Percentiles rank a stretch among this genome's conserved stretches.
Evolutionary conservation across 2,329 filamentous ascomycete species (phyloP).

Genomic region (Corynespora cassiicola): DNA sequence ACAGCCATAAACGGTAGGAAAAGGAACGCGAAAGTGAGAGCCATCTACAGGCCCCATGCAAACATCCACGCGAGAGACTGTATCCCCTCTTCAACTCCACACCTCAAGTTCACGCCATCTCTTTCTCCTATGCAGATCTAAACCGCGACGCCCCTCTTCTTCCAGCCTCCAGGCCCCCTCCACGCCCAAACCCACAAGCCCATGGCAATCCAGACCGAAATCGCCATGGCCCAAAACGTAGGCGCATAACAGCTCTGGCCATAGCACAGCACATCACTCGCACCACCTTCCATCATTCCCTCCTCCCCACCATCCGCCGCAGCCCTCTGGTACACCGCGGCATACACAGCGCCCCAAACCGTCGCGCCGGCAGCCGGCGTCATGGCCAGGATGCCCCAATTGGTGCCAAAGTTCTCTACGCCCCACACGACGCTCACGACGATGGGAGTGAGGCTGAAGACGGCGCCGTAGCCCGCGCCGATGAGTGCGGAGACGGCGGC

Average conservation of each 20-base stretch:
- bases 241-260: conserved; percentile 80
- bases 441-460: conserved; percentile 88
- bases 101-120: too few relatives aligned
- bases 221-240: conserved; percentile 86
- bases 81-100: too few relatives aligned
- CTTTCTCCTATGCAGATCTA: conserved; percentile 22
- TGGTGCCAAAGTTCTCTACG: conserved; percentile 97
- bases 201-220: conserved; percentile 80
- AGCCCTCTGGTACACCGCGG: conserved; percentile 75
- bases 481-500: conserved; percentile 85
- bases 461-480: conserved; percentile 89
- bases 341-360: conserved; percentile 91
- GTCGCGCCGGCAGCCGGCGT: conserved; percentile 87
- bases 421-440: conserved; percentile 98
- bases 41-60: too few relatives aligned
- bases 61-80: too few relatives aligned
- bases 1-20: too few relatives aligned
- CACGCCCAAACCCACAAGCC: conserved; percentile 77
- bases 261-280: conserved; percentile 71
- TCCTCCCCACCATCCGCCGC: conserved; percentile 52
- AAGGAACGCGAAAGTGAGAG: too few relatives aligned
- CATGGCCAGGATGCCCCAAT: conserved; percentile 95
- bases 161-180: conserved; percentile 80
- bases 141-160: conserved; percentile 74
- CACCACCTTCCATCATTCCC: conserved; percentile 41